Conservation (phyloP, 1,284 basidiomycete species). For the Singerocomus rubriflavus region DNA sequence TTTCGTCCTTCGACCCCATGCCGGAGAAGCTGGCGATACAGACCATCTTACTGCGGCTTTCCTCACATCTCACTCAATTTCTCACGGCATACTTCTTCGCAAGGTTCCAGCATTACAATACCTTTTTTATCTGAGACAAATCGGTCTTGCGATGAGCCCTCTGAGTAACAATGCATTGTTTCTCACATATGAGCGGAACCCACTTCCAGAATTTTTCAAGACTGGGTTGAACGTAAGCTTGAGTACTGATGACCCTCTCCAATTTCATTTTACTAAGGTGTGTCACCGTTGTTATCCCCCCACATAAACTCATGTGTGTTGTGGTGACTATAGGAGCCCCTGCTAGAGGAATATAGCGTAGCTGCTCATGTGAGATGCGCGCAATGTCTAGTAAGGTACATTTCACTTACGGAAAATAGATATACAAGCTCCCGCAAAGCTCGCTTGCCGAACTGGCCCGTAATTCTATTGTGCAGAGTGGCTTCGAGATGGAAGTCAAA, state of each 20-base stretch:
- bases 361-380: slow-evolving; percentile 80
- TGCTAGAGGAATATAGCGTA: slow-evolving; percentile 97
- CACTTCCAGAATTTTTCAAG: slow-evolving; percentile 96
- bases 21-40: slow-evolving; percentile 97
- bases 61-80: slow-evolving; percentile 96
- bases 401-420: slow-evolving; percentile 43
- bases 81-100: slow-evolving; percentile 95
- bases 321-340: slow-evolving; percentile 66
- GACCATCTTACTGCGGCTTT: slow-evolving; percentile 97
- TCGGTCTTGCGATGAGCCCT: slow-evolving; percentile 97
- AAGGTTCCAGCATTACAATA: slow-evolving; percentile 96
- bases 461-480: slow-evolving; percentile 94
- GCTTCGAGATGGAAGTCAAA: slow-evolving; percentile 99
- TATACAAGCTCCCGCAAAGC: slow-evolving; percentile 87
- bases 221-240: slow-evolving; percentile 95
- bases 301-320: not conserved
- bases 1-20: slow-evolving; percentile 95
- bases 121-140: slow-evolving; percentile 95
- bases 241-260: slow-evolving; percentile 93
- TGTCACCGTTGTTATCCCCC: not conserved
- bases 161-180: slow-evolving; percentile 98
- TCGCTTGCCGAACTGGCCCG: slow-evolving; percentile 89
- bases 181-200: slow-evolving; percentile 95
- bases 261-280: slow-evolving; percentile 97
- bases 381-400: not conserved